Percentiles rank a stretch among this genome's conserved stretches.
Conservation (phyloP, 164 flowering plant genomes). For the Malania oleifera region DNA sequence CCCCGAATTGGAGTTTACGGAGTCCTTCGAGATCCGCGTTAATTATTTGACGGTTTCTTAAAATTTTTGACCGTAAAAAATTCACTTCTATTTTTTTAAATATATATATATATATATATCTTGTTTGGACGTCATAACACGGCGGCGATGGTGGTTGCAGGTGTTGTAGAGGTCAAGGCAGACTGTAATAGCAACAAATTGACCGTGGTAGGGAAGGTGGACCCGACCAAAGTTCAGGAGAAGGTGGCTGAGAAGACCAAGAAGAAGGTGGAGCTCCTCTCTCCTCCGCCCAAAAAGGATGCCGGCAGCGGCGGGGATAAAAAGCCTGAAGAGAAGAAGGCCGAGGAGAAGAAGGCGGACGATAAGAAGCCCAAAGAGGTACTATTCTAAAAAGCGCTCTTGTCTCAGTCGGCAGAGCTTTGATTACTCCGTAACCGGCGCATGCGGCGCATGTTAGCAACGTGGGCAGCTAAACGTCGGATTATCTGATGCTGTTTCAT, state of each 20-base stretch:
- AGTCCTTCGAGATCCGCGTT: neutral
- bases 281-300: conserved; percentile 44
- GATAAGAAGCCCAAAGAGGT: conserved; percentile 47
- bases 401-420: neutral
- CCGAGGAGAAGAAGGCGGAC: conserved; percentile 23
- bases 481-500: no score
- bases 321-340: conserved; percentile 26
- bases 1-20: neutral
- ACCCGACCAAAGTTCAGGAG: conserved; percentile 32
- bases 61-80: neutral
- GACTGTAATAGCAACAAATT: conserved; percentile 36
- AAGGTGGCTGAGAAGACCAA: conserved; percentile 41
- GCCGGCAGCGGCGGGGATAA: conserved; percentile 28
- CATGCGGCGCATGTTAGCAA: conserved; percentile 4
- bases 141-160: conserved; percentile 19
- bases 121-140: no score
- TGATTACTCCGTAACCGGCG: neutral
- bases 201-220: conserved; percentile 47
- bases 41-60: neutral
- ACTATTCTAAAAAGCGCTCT: conserved; percentile 9
- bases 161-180: conserved; percentile 41
- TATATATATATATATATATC: no score
- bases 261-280: conserved; percentile 53
- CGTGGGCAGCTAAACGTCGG: no score
- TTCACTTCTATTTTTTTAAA: neutral